Percentiles rank a stretch among this genome's conserved stretches.
These are phyloP conservation scores for Scutellaria galericulata DNA, from an alignment of 257 asterid species.

Conservation along the genomic window DNA sequence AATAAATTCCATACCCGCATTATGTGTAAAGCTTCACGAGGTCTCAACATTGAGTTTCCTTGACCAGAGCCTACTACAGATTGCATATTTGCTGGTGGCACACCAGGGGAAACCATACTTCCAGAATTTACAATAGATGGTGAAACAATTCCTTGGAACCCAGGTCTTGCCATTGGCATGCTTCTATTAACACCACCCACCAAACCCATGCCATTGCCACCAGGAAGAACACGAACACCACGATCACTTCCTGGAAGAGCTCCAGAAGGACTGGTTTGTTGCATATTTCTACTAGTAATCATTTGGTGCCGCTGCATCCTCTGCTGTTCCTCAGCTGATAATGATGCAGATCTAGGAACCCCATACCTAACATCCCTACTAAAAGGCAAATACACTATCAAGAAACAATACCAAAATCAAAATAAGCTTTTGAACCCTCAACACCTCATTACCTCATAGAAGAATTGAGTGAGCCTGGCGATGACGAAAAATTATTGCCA, in stretches of 20 bases:
- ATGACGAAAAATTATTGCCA: conserved; percentile 66
- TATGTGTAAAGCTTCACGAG: conserved; percentile 74
- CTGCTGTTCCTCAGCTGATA: conserved; percentile 81
- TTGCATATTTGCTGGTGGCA: conserved; percentile 66
- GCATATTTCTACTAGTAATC: conserved; percentile 61
- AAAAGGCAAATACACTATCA: conserved; percentile 26
- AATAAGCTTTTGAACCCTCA: conserved; percentile 17
- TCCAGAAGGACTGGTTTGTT: conserved; percentile 69
- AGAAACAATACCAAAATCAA: background rate
- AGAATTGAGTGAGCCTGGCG: conserved; percentile 64
- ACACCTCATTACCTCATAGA: conserved; percentile 68
- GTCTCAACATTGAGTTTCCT: conserved; percentile 65
- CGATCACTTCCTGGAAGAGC: conserved; percentile 72
- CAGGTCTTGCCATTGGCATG: conserved; percentile 77
- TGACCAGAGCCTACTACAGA: conserved; percentile 72
- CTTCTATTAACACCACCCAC: conserved; percentile 63
- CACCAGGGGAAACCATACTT: conserved; percentile 67
- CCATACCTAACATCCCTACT: conserved; percentile 75
- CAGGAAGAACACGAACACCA: conserved; percentile 64
- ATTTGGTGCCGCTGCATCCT: conserved; percentile 79
- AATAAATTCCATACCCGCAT: conserved; percentile 57
- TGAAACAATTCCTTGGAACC: conserved; percentile 70
- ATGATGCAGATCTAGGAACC: conserved; percentile 68
- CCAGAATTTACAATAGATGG: conserved; percentile 73
- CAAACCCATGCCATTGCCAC: conserved; percentile 67